Evolutionary conservation across 257 asterid species (phyloP), one percentile per base, ranked within the genome.

Genomic region (Ligustrum vulgare): DNA sequence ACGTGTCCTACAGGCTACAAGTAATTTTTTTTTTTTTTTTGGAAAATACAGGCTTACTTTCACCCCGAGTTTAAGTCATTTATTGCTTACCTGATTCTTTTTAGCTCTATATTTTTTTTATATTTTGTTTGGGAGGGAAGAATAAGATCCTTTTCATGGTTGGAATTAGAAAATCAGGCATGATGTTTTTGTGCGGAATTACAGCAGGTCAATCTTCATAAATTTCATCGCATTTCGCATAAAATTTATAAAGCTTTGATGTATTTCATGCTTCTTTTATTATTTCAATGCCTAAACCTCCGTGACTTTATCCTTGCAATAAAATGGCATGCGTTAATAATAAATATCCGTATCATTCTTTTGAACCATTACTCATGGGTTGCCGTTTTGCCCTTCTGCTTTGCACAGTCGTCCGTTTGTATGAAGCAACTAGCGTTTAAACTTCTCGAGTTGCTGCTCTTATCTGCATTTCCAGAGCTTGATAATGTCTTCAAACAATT

Each of bases 401-500:
- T 8, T 75, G 75, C 79, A 34, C 94, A 94, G 98, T 92, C 97
- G 4, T 79, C 97, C 28, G 89, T 91, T 67, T 89, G 86, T 72
- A 76, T 93, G 92, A 95, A 95, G 94, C 94, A 84, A 81, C 72
- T 93, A 72, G 96, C 94, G 25, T 88, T 87, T 37, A 96, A 90
- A 75, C 86, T 93, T 73, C 89, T 95, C 7, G 86, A 95, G 90
- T 88, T 90, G 87, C 80, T 95, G 81, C 88, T 95, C 32, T 69
- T 79, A 80, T 84, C 98, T 1, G 89, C 98, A 20, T 95, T 91
- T 72, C 99, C 98, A 0, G 97, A 95, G 90, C 91, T 95, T 71
- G 91, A 86, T 64, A 8, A 65, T 56, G 88, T 87, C 67, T 95
- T 95, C 69, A 84, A 80, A 70, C 85, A 85, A 84, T 75, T 95